These are phyloP conservation scores for Spathaspora sp. DNA, from an alignment of 805 yeast genomes.

Conservation along the genomic window DNA sequence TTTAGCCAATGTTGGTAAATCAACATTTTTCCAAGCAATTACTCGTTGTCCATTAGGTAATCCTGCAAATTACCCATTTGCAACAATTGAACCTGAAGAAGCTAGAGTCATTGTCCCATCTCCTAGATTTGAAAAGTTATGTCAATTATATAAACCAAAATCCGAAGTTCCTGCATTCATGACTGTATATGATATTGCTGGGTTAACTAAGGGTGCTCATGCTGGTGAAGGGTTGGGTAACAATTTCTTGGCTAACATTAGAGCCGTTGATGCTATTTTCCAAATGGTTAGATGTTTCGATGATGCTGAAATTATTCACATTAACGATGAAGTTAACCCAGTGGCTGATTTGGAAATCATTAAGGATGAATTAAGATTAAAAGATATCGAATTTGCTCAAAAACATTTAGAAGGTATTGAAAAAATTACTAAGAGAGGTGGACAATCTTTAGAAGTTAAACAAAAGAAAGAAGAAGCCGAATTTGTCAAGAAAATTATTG, in stretches of 20 bases:
- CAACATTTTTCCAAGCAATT: constrained; percentile 96
- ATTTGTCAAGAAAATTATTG: constrained; percentile 70
- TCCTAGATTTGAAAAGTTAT: constrained; percentile 74
- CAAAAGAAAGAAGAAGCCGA: constrained; percentile 82
- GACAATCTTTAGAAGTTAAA: constrained; percentile 85
- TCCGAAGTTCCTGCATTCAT: constrained; percentile 87
- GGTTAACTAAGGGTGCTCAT: constrained; percentile 94
- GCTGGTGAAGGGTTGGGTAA: constrained; percentile 98
- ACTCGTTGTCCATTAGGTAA: constrained; percentile 89
- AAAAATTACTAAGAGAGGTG: constrained; percentile 82
- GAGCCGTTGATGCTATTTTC: constrained; percentile 96
- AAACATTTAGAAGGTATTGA: constrained; percentile 75
- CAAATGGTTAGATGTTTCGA: constrained; percentile 98
- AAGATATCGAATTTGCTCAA: constrained; percentile 92
- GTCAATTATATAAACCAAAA: constrained; percentile 74
- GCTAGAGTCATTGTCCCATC: constrained; percentile 95
- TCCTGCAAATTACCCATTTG: constrained; percentile 98
- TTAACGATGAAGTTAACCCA: constrained; percentile 91
- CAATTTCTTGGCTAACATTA: constrained; percentile 91
- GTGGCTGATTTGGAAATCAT: constrained; percentile 91
- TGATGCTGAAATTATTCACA: constrained; percentile 96
- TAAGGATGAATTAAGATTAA: constrained; percentile 85
- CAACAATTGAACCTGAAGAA: constrained; percentile 97
- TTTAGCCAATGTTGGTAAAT: constrained; percentile 92
- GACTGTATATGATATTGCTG: constrained; percentile 96